phyloP scores from a whole-genome alignment of 352 stramenopile species.

The Globisporangium cylindrosporum region DNA sequence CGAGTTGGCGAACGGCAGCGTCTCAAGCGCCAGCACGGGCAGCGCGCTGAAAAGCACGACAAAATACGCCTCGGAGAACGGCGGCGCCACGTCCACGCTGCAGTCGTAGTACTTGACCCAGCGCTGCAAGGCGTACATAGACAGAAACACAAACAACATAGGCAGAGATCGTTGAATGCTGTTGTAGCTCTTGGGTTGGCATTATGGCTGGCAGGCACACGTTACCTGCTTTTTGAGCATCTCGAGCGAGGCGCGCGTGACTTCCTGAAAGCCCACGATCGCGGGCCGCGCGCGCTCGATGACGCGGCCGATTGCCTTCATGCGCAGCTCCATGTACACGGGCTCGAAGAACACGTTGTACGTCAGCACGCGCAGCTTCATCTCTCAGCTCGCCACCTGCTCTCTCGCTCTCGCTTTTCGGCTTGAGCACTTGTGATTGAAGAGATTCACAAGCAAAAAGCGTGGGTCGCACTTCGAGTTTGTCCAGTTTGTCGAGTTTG shows the following conservation, averaged over 20 bases:
- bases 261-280: conserved; percentile 76
- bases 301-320: conserved; percentile 54
- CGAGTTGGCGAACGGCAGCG: conserved; percentile 66
- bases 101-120: conserved; percentile 80
- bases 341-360: conserved; percentile 81
- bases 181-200: background rate
- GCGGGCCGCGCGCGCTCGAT: conserved; percentile 52
- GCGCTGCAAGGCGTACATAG: conserved; percentile 17
- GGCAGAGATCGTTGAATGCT: background rate
- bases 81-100: conserved; percentile 61
- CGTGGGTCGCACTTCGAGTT: too few relatives aligned
- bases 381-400: conserved; percentile 2
- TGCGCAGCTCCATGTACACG: conserved; percentile 48
- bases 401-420: too few relatives aligned
- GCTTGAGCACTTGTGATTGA: too few relatives aligned
- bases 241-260: conserved; percentile 56
- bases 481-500: too few relatives aligned
- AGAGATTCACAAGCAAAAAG: too few relatives aligned
- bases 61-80: conserved; percentile 74
- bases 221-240: conserved; percentile 46
- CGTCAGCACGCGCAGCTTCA: conserved; percentile 66
- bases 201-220: background rate
- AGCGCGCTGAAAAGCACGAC: conserved; percentile 76
- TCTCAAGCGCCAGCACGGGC: conserved; percentile 53
- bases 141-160: background rate